A percentile compares a stretch with the other conserved stretches of the same genome.
Conservation (phyloP, 2,329 filamentous ascomycete genomes). For the Domatiomyces globalis region DNA sequence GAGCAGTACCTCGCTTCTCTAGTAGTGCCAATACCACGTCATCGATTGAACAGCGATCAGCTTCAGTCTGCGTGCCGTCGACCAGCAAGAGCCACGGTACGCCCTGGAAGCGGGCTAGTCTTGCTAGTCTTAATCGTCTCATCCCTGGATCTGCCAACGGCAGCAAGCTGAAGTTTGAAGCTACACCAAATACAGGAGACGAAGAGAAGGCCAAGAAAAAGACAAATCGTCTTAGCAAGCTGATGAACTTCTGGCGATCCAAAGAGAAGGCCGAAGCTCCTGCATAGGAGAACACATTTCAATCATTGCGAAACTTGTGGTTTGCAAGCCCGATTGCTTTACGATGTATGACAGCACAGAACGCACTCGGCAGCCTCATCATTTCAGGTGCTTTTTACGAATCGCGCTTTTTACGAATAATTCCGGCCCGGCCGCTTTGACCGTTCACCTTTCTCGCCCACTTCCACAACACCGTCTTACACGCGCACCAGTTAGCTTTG, state of each 20-base stretch:
- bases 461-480: neutral
- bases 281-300: neutral
- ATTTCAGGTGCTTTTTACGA: neutral
- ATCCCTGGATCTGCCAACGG: slow-evolving; percentile 29
- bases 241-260: slow-evolving; percentile 37
- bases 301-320: neutral
- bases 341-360: neutral
- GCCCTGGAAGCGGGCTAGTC: slow-evolving; percentile 32
- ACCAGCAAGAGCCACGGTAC: slow-evolving; percentile 23
- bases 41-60: slow-evolving; percentile 29
- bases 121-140: slow-evolving; percentile 36
- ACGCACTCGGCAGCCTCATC: neutral
- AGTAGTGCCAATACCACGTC: slow-evolving; percentile 28
- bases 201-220: slow-evolving; percentile 29
- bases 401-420: neutral
- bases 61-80: slow-evolving; percentile 30
- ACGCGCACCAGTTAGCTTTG: too few species aligned
- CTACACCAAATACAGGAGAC: slow-evolving; percentile 26
- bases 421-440: neutral
- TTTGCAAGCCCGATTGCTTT: neutral
- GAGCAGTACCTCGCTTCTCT: slow-evolving; percentile 30
- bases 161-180: slow-evolving; percentile 22
- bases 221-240: slow-evolving; percentile 31
- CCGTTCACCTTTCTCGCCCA: neutral
- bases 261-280: slow-evolving; percentile 26